These are phyloP conservation scores for Ophiocytium majus DNA, from an alignment of 352 stramenopile species.

Conservation along the genomic window DNA sequence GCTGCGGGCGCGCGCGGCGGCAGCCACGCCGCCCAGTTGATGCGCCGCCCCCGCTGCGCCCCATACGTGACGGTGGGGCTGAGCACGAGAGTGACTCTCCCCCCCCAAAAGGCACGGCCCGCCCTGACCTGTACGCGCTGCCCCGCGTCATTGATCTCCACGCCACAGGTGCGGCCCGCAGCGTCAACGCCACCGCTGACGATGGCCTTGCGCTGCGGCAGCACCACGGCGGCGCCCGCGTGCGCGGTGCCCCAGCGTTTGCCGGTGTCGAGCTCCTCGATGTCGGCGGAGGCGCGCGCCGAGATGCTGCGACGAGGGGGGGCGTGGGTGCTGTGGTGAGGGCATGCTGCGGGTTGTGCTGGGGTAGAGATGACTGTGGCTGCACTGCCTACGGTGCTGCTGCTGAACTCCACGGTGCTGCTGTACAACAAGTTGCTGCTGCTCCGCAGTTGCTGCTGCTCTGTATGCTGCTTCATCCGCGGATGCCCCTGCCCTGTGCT, in stretches of 20 bases:
- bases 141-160: conserved; percentile 19
- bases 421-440: too few relatives aligned
- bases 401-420: too few relatives aligned
- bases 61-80: conserved; percentile 14
- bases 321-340: too few relatives aligned
- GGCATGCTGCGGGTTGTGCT: too few relatives aligned
- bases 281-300: not conserved
- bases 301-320: conserved; percentile 8
- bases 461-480: too few relatives aligned
- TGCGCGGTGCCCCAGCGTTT: not conserved
- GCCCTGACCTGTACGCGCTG: not conserved
- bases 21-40: not conserved
- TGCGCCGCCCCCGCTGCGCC: not conserved
- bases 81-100: not conserved
- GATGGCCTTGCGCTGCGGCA: not conserved
- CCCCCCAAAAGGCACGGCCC: not conserved
- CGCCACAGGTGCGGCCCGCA: not conserved
- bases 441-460: too few relatives aligned
- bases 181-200: not conserved
- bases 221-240: not conserved
- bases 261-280: not conserved
- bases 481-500: too few relatives aligned
- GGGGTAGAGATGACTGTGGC: too few relatives aligned
- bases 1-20: not conserved
- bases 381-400: too few relatives aligned